phyloP scores from a whole-genome alignment of 306 rosid species.

The Phaseolus lunatus region DNA sequence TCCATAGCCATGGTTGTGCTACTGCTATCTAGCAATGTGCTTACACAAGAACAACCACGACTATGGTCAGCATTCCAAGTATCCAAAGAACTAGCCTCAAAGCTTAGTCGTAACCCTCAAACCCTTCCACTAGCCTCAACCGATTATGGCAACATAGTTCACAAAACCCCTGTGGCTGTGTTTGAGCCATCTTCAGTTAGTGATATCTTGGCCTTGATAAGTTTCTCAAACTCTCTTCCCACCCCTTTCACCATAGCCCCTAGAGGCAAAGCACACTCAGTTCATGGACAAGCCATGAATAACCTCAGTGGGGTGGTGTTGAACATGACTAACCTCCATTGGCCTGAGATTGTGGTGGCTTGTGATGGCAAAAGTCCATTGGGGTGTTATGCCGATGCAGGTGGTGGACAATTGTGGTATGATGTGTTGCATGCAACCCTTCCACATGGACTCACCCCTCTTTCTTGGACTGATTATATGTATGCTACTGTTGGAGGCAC shows the following conservation, averaged over 20 bases:
- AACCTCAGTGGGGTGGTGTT: conserved; percentile 64
- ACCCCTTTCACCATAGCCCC: conserved; percentile 64
- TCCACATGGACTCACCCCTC: conserved; percentile 60
- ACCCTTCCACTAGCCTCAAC: conserved; percentile 57
- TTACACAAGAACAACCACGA: not conserved
- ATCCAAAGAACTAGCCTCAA: conserved; percentile 39
- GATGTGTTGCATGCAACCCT: conserved; percentile 65
- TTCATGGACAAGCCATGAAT: conserved; percentile 66
- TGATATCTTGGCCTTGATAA: conserved; percentile 56
- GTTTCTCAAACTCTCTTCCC: conserved; percentile 46
- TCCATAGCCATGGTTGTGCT: not conserved
- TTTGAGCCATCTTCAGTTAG: conserved; percentile 54
- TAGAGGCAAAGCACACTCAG: conserved; percentile 79
- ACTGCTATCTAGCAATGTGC: not conserved
- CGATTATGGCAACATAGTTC: conserved; percentile 69
- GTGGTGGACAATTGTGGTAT: conserved; percentile 81
- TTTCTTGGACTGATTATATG: conserved; percentile 84
- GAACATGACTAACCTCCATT: conserved; percentile 67
- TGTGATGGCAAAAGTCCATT: not conserved
- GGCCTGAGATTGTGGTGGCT: conserved; percentile 44
- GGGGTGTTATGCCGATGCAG: conserved; percentile 69
- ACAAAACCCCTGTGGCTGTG: conserved; percentile 52
- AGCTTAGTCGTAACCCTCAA: conserved; percentile 51
- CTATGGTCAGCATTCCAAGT: conserved; percentile 14
- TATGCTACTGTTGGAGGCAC: conserved; percentile 81